Evolutionary conservation across 495 filamentous ascomycete genomes (phyloP).

Genomic region (Lasiosphaeriaceae sp.): DNA sequence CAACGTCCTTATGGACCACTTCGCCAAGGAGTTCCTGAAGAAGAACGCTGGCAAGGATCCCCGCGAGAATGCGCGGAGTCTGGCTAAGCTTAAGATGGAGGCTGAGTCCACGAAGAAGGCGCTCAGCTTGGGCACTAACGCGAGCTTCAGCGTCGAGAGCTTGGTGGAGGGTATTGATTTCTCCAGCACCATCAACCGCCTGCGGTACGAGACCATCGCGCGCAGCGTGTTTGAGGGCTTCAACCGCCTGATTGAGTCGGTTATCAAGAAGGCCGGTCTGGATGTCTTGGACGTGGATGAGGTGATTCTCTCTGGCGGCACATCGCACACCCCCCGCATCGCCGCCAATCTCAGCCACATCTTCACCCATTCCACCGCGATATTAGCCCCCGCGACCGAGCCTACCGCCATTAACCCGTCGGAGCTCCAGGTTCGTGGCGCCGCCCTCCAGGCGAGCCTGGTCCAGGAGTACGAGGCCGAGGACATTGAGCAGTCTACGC

Average conservation of each 20-base stretch:
- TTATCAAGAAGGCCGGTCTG: constrained; percentile 84
- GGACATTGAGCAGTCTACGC: constrained; percentile 93
- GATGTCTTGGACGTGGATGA: constrained; percentile 92
- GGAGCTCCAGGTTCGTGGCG: constrained; percentile 82
- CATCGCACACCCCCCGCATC: constrained; percentile 90
- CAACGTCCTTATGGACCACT: constrained; percentile 88
- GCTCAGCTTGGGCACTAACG: constrained; percentile 79
- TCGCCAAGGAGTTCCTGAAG: constrained; percentile 97
- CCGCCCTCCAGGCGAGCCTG: constrained; percentile 90
- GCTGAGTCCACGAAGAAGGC: constrained; percentile 86
- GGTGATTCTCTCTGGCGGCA: constrained; percentile 89
- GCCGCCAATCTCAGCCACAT: constrained; percentile 67
- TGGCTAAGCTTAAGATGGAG: constrained; percentile 92
- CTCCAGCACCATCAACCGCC: constrained; percentile 82
- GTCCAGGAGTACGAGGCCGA: constrained; percentile 88
- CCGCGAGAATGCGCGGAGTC: constrained; percentile 67
- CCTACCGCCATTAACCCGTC: constrained; percentile 84
- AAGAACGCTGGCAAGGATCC: constrained; percentile 82
- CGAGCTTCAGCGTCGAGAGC: constrained; percentile 85
- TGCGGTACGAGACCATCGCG: constrained; percentile 87
- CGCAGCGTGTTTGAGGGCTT: constrained; percentile 82
- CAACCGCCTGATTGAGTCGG: constrained; percentile 75
- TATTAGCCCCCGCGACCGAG: constrained; percentile 78
- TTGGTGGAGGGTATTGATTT: constrained; percentile 87
- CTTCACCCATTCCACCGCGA: constrained; percentile 75